These are phyloP conservation scores for Conringia planisiliqua DNA, from an alignment of 345 rosid species.

Conservation along the genomic window DNA sequence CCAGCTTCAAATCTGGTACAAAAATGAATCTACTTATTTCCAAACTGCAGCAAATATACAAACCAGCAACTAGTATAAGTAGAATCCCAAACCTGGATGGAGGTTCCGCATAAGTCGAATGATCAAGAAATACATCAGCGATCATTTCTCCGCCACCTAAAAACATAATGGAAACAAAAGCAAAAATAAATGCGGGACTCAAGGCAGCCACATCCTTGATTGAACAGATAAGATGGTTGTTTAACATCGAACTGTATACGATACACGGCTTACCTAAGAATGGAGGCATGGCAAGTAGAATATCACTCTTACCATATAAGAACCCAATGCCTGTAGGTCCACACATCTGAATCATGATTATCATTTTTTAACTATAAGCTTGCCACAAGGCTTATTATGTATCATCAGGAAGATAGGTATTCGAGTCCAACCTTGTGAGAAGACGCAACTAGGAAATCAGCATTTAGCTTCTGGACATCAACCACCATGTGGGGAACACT, in stretches of 20 bases:
- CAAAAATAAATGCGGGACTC: not conserved
- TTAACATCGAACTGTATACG: not conserved
- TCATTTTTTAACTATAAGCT: conserved; percentile 55
- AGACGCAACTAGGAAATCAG: conserved; percentile 94
- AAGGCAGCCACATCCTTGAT: not conserved
- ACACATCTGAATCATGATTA: conserved; percentile 99
- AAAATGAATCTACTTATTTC: not conserved
- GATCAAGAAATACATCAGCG: conserved; percentile 86
- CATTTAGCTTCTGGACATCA: conserved; percentile 74
- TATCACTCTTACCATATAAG: conserved; percentile 78
- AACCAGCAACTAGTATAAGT: not conserved
- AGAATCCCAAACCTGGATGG: conserved; percentile 70
- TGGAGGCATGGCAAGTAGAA: conserved; percentile 83
- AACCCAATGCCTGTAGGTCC: conserved; percentile 99
- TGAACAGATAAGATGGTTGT: not conserved
- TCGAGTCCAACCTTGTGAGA: conserved; percentile 84
- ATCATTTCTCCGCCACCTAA: conserved; percentile 99
- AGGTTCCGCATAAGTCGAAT: conserved; percentile 93
- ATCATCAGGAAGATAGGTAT: conserved; percentile 10
- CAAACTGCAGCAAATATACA: not conserved
- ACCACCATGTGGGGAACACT: conserved; percentile 95
- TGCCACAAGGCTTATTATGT: conserved; percentile 24
- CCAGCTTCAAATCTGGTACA: conserved; percentile 91
- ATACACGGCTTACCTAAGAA: conserved; percentile 65
- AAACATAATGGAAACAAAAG: not conserved